Evolutionary conservation across 2,329 filamentous ascomycete species (phyloP), one percentile per base, ranked within the genome.

Genomic region (Ophiostoma fasciatum): DNA sequence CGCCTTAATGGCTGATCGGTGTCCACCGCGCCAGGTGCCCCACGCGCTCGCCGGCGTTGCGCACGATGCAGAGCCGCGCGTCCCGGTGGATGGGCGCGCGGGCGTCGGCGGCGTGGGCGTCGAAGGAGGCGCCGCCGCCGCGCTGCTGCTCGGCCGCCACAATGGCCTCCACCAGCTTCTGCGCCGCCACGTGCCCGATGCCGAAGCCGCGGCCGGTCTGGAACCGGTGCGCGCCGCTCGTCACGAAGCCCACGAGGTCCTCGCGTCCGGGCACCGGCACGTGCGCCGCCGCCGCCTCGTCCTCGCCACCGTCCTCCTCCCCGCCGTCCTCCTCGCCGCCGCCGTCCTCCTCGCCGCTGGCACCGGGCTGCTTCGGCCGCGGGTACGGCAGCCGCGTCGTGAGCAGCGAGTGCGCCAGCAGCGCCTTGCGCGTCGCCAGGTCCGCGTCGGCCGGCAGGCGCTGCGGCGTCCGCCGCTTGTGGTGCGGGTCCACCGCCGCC

Each of bases 211-310:
- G 71, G 0, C 88, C 90, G 44, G 80, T 73, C 3, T 73, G 71
- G 2, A 96, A 67, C 48, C 79, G 85, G 53, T 79, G 94, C 34
- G 82, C 78, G 0, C 88, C 90, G 1, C 79, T 80, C 3, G 85
- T 94, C 18, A 94, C 77, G 52, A 93, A 98, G 0, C 90, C 90
- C 34, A 96, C 71, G 11, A 96, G 63, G 52, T 94, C 82, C 17
- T 70, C 64, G 42, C 75, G 74, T 9, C 66, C 64, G 0, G 88
- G 88, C n/a, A 85, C 74, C 0, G 74, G 51, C 1, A 78, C 78
- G 46, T 82, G 73, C 0, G 57, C 52, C 0, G 56, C 51, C 57
- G 66, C 52, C 42, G 57, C 54, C 34, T 46, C 51, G 37, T 51
- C 52, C 41, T 55, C 62, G n/a, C n/a, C n/a, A n/a, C n/a, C n/a